A percentile compares a stretch with the other conserved stretches of the same genome.
Conservation (phyloP, 805 yeast species). For the Candida bentonensis region DNA sequence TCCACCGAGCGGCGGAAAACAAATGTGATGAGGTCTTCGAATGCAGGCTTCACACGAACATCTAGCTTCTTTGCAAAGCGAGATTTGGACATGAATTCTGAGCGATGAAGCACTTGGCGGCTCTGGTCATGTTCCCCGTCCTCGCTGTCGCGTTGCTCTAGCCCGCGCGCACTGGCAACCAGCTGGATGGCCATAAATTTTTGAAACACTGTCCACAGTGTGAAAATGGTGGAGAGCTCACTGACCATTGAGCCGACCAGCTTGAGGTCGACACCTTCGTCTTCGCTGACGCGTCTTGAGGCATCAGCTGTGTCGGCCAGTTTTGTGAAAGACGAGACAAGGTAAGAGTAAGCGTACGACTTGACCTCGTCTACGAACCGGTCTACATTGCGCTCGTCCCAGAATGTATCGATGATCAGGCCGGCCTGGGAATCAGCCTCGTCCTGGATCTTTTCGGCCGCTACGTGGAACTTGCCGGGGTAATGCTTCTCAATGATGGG, state of each 20-base stretch:
- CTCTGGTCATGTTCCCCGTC: neutral
- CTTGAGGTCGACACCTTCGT: slow-evolving; percentile 32
- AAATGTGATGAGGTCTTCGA: slow-evolving; percentile 49
- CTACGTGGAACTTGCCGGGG: slow-evolving; percentile 26
- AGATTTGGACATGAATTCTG: slow-evolving; percentile 6
- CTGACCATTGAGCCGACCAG: slow-evolving; percentile 51
- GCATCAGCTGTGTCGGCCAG: neutral
- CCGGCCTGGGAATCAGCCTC: slow-evolving; percentile 94
- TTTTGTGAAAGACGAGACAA: slow-evolving; percentile 23
- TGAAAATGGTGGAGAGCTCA: slow-evolving; percentile 65
- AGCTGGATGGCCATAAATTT: slow-evolving; percentile 60
- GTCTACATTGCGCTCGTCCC: slow-evolving; percentile 54
- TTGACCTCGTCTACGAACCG: slow-evolving; percentile 40
- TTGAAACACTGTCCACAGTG: slow-evolving; percentile 55
- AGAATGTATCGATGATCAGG: slow-evolving; percentile 70
- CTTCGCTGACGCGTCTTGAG: slow-evolving; percentile 10
- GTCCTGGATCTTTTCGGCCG: slow-evolving; percentile 59
- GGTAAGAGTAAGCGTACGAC: slow-evolving; percentile 37
- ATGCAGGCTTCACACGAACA: slow-evolving; percentile 40
- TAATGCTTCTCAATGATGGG: slow-evolving; percentile 63
- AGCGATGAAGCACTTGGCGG: slow-evolving; percentile 43
- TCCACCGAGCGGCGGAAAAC: slow-evolving; percentile 68
- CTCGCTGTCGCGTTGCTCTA: neutral
- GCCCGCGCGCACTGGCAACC: slow-evolving; percentile 27
- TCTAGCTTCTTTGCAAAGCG: slow-evolving; percentile 37